Percentiles rank a stretch among this genome's conserved stretches.
Evolutionary conservation across 176 grass and related monocot species (phyloP).

Genomic region (Carex parvula): DNA sequence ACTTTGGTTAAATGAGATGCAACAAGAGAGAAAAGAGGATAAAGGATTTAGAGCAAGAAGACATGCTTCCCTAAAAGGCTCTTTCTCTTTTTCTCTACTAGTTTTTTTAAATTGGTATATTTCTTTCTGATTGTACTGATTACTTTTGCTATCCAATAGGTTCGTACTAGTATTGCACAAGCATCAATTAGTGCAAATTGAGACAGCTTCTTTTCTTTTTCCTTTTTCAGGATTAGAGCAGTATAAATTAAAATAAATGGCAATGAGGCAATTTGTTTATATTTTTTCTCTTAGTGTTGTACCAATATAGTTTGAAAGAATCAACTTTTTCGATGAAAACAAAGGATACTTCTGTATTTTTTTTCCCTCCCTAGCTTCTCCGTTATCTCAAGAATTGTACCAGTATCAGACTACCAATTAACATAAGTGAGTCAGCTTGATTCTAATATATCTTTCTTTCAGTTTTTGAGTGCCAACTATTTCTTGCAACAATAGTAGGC

Average conservation of each 20-base stretch:
- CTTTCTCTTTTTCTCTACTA: not conserved
- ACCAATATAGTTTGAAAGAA: not conserved
- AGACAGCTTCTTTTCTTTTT: not conserved
- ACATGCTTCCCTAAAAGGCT: slow-evolving; percentile 10
- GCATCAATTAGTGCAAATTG: not conserved
- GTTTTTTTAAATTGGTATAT: not conserved
- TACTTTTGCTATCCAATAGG: not conserved
- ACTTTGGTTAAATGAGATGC: not conserved
- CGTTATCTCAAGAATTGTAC: not conserved
- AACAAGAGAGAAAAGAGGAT: not conserved
- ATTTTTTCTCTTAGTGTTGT: not conserved
- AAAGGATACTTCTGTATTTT: not conserved
- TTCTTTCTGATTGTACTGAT: not conserved
- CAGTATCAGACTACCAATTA: not conserved
- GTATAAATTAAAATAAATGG: not conserved
- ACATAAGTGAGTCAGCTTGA: not conserved
- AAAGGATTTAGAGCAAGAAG: slow-evolving; percentile 4
- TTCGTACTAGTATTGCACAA: not conserved
- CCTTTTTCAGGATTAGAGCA: not conserved
- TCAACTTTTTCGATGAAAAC: not conserved
- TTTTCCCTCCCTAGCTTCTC: not conserved
- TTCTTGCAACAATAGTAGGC: not conserved
- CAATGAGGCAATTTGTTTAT: not conserved
- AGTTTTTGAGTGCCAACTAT: not conserved
- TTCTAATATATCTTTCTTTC: not conserved